Base-by-base conservation (phyloP, 2,329 filamentous ascomycete species). In the Aciculosporium take region DNA sequence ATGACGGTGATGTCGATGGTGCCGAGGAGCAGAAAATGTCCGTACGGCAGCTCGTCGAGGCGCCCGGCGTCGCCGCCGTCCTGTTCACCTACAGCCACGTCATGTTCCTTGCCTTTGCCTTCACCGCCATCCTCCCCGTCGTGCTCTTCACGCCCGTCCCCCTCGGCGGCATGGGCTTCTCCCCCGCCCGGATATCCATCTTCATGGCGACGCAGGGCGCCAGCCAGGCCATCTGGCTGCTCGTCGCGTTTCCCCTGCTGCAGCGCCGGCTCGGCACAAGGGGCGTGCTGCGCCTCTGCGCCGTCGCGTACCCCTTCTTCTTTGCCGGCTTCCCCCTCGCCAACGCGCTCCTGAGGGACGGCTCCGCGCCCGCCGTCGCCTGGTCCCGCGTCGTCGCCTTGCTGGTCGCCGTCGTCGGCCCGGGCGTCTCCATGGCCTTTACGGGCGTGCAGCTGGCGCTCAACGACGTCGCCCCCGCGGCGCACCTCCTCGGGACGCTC, bases 381-480 rank as follows among this genome's bases (percentile, higher is more conserved):
- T 46, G 57, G 0, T 84, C 86, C 54, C 86, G 80, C 76, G 53
- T 70, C 2, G 2, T 61, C 0, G 55, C 50, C 1, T 47, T 60
- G 0, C 38, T 59, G 8, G 55, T 79, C 9, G 61, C 64, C 0
- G n/a, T 83, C 0, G 8, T 62, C 7, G 79, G 78, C 0, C 69
- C 69, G 10, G 76, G 76, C 1, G 72, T 84, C 0, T 69, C 68
- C 37, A 85, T 84, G 80, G 66, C 70, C 2, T 83, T 81, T 53
- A 87, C 81, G 0, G 77, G 68, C 2, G 69, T 79, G 1, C 82
- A 88, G 63, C 74, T 89, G 7, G 76, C 76, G 0, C 54, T 89
- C 25, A 89, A 89, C 56, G 81, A 88, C 44, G 73, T 82, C 2
- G 70, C 78, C 0, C 84, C 84, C 0, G 74, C 68, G 8, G 69